Evolutionary conservation across 2,329 filamentous ascomycete genomes (phyloP), one percentile per base, ranked within the genome.

Genomic region (Stemphylium lycopersici): DNA sequence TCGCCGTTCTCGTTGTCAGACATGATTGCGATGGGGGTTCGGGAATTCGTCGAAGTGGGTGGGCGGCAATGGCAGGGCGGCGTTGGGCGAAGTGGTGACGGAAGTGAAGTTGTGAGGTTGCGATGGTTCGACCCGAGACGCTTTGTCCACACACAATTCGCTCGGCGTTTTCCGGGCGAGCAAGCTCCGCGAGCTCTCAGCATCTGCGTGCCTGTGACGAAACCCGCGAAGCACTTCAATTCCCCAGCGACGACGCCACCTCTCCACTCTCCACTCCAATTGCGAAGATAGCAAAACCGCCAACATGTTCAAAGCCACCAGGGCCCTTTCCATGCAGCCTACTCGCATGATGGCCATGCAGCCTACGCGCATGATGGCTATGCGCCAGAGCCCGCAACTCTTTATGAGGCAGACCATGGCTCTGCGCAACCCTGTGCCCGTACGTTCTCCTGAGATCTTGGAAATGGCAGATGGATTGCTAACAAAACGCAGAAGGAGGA

Each of bases 21-120:
- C 93, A 99, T 99, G 72, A 81, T 93, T 85, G 80, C 80, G 75
- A 77, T 45, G 76, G 72, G 54, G 29, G 55, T n/a, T 47, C n/a
- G 56, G 31, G 61, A 47, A 55, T 51, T 51, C 29, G 37, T 52
- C 47, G 59, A 39, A 56, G 46, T 56, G 62, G 59, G 44, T 62
- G 50, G 62, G 65, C 63, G 64, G 66, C 65, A 68, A 72, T 72
- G 58, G 67, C 66, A 51, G 47, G 48, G 34, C 65, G 68, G 60
- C 60, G 55, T 67, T 51, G 53, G 60, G 58, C 43, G 53, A 51
- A 51, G 57, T 59, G 60, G 67, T 70, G 66, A 66, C 62, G 67
- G 45, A 66, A 62, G 61, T 69, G 59, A 67, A 66, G 66, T 68
- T 58, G 58, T 58, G 62, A 65, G 63, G 61, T 64, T 66, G 56